Evolutionary conservation across 208 protist species (phyloP), one percentile per base, ranked within the genome.

Genomic region (Phytomonas serpens): DNA sequence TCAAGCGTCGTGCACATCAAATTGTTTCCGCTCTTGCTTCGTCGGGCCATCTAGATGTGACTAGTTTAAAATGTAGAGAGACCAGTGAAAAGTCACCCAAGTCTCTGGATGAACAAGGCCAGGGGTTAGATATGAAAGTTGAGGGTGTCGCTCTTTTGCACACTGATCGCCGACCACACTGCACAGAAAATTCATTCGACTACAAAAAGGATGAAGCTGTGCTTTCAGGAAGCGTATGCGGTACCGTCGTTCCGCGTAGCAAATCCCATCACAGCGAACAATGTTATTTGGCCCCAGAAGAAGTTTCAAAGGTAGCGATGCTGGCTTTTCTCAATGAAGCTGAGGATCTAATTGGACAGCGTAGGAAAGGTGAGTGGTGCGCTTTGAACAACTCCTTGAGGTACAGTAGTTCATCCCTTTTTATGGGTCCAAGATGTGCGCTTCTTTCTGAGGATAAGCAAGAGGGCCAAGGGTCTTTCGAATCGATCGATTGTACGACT

Each of bases 1-100:
- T 96, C 16, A 72, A 75, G 42, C 84, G 85, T 4, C 74, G 75
- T 5, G 90, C 90, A 11, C 71, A 76, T n/a, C 69, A 88, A 69
- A 92, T 96, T 65, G 34, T 96, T 13, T 62, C 79, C 65, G 90
- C 88, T 16, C 90, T 93, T 76, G 75, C 90, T 11, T 75, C 83
- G 10, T 74, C 85, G 0, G 90, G 90, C 16, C 51, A 74, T 7
- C 40, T 96, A 19, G 36, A 84, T 42, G 34, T 92, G 11, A 37
- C 75, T 4, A 67, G 80, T 36, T 73, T 78, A 23, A 69, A 76
- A 27, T 61, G 51, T 11, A 40, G 51, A 29, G 34, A 61, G 11
- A 62, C 47, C 1, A 74, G 61, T 13, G 33, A 38, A 14, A 47
- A 62, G 33, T 37, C 6, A 27, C 13, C 47, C 0, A 19, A 57